These are phyloP conservation scores for Biancaea sappan DNA, from an alignment of 306 rosid genomes.

Conservation along the genomic window DNA sequence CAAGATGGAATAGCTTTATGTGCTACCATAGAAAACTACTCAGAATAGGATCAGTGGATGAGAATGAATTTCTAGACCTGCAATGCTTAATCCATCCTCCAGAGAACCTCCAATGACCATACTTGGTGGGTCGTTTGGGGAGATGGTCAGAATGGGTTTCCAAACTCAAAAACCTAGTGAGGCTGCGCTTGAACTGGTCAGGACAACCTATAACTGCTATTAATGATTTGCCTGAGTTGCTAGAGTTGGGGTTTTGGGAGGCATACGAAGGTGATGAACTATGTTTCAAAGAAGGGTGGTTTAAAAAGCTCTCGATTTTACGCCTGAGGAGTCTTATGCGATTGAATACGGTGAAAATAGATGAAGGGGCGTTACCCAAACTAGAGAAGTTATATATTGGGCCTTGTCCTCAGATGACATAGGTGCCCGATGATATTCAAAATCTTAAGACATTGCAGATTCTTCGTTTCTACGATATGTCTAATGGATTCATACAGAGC, in stretches of 20 bases:
- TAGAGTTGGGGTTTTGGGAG: not conserved
- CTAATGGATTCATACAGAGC: not conserved
- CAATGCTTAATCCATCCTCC: not conserved
- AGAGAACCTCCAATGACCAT: not conserved
- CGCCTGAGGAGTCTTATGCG: no score
- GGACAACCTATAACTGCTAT: not conserved
- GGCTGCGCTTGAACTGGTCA: not conserved
- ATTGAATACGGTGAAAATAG: not conserved
- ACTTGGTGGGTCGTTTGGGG: not conserved
- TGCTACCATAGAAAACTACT: not conserved
- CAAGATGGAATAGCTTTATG: not conserved
- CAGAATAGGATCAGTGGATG: not conserved
- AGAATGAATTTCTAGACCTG: not conserved
- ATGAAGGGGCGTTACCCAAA: not conserved
- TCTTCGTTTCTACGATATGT: not conserved
- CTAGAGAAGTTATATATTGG: not conserved
- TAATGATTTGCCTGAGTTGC: not conserved
- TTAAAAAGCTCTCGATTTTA: not conserved
- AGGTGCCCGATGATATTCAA: not conserved
- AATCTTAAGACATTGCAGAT: not conserved
- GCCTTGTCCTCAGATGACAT: not conserved
- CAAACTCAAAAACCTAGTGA: not conserved
- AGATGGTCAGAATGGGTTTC: not conserved
- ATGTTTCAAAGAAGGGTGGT: constrained; percentile 9
- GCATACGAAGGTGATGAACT: not conserved